Percentiles rank a stretch among this genome's conserved stretches.
Evolutionary conservation across 2,329 filamentous ascomycete species (phyloP).

Genomic region (Stemphylium lycopersici): DNA sequence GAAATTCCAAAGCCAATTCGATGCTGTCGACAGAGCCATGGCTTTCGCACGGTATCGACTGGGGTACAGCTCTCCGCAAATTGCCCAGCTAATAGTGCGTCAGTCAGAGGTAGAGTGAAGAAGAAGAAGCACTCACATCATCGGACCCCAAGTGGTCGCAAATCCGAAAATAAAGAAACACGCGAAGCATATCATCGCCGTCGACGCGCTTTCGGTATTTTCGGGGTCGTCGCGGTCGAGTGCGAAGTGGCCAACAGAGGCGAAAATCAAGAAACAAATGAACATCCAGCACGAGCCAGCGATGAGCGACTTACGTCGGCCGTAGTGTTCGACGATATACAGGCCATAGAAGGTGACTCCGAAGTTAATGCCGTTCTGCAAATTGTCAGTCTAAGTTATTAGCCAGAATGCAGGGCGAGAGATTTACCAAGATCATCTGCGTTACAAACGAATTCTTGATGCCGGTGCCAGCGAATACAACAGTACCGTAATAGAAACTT

Average conservation of each 20-base stretch:
- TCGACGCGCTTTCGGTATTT: slow-evolving; percentile 45
- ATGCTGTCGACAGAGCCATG: slow-evolving; percentile 52
- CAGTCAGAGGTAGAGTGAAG: neutral
- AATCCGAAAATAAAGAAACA: slow-evolving; percentile 71
- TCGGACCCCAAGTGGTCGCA: slow-evolving; percentile 72
- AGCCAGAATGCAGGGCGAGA: neutral
- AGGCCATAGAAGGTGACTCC: slow-evolving; percentile 53
- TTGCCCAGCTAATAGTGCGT: slow-evolving; percentile 63
- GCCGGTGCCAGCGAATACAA: slow-evolving; percentile 50
- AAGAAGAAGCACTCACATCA: slow-evolving; percentile 48
- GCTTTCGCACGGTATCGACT: slow-evolving; percentile 56
- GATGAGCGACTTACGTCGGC: slow-evolving; percentile 54
- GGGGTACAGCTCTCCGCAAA: slow-evolving; percentile 69
- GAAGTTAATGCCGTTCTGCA: slow-evolving; percentile 53
- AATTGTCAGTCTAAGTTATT: slow-evolving; percentile 1
- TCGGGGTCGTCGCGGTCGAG: slow-evolving; percentile 42
- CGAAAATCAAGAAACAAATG: slow-evolving; percentile 63
- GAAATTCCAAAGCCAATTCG: slow-evolving; percentile 53
- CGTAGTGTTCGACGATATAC: slow-evolving; percentile 54
- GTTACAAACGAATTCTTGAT: slow-evolving; percentile 54
- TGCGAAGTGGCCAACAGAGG: slow-evolving; percentile 53
- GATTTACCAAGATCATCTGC: slow-evolving; percentile 52
- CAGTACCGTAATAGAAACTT: slow-evolving; percentile 58
- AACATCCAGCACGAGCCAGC: slow-evolving; percentile 55
- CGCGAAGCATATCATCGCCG: slow-evolving; percentile 69